Conservation (phyloP, 176 grass and related monocot species). For the Aegilops tauschii region DNA sequence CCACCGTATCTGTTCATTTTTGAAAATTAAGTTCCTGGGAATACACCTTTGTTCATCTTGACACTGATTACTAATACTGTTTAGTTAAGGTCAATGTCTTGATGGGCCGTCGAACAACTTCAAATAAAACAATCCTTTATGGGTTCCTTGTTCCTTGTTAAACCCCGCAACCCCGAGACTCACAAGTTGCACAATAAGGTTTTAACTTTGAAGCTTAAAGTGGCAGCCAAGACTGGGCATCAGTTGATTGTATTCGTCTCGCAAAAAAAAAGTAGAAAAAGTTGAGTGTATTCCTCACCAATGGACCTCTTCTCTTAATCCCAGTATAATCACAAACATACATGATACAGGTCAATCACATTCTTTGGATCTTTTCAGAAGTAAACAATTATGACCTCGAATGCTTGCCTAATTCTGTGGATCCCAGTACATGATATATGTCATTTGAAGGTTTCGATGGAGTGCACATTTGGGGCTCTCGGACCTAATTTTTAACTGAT, state of each 20-base stretch:
- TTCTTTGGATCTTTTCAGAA: neutral
- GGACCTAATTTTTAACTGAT: neutral
- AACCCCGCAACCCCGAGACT: neutral
- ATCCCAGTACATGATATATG: neutral
- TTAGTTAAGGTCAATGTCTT: neutral
- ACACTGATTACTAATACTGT: neutral
- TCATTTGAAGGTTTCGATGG: conserved; percentile 10
- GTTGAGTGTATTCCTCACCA: conserved; percentile 12
- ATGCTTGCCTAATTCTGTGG: no score
- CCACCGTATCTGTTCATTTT: neutral
- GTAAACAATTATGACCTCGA: neutral
- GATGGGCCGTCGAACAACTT: neutral
- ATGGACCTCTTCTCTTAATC: neutral
- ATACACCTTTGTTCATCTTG: neutral
- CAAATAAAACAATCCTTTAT: neutral
- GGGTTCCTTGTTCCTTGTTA: neutral
- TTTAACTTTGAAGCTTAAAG: neutral
- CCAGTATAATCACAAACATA: neutral
- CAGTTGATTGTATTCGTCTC: no score
- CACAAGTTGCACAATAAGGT: neutral
- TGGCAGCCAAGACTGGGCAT: neutral
- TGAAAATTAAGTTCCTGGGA: neutral
- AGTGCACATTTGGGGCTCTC: neutral
- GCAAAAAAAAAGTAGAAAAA: no score
- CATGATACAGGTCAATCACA: neutral